Conservation (phyloP, 73 alveolate species). For the Tetrahymena borealis region DNA sequence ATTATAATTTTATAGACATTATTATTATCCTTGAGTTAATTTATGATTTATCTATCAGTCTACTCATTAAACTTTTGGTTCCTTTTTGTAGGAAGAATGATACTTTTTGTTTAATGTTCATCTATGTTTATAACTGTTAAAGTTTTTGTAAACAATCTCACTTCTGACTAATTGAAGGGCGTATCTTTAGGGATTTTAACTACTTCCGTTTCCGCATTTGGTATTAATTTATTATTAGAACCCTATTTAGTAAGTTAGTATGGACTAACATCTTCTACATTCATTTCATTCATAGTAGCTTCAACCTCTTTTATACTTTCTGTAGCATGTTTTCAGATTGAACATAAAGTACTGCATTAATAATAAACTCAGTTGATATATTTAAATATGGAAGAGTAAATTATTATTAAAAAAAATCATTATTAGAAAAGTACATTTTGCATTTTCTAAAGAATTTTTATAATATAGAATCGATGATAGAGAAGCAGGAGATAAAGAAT, state of each 20-base stretch:
- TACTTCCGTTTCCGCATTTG: neutral
- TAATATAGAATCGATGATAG: neutral
- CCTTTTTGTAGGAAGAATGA: neutral
- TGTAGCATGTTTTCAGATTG: neutral
- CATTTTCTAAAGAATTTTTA: neutral
- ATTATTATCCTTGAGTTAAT: neutral
- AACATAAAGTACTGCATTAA: neutral
- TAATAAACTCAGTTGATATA: neutral
- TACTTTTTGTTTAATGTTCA: neutral
- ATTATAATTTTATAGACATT: neutral
- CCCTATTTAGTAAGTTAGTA: neutral
- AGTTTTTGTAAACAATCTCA: neutral
- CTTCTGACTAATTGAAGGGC: neutral
- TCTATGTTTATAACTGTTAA: neutral
- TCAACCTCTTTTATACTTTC: neutral
- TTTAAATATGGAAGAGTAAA: neutral
- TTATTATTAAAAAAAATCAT: no score
- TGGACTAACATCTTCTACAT: neutral
- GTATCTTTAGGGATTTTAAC: neutral
- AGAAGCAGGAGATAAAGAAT: neutral
- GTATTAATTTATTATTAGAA: neutral
- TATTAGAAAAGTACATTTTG: no score
- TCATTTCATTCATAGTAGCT: neutral
- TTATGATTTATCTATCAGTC: neutral
- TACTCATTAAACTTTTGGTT: neutral